Conservation (phyloP, 2,329 filamentous ascomycete species). For the Talaromyces sp. region DNA sequence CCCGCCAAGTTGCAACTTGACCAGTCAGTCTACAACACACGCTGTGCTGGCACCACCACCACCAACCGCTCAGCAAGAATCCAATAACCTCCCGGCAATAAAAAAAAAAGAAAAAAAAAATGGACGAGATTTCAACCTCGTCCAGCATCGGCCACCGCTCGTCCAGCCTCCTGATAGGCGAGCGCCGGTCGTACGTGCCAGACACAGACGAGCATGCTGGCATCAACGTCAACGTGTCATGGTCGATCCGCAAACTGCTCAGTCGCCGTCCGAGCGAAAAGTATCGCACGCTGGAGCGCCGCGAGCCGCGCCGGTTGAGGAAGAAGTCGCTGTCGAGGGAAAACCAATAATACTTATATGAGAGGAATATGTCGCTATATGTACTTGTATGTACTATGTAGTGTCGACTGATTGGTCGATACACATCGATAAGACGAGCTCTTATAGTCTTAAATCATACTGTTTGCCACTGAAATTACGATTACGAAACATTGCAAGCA, state of each 20-base stretch:
- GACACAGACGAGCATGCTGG: neutral
- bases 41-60: conserved; percentile 13
- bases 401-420: neutral
- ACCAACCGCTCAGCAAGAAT: neutral
- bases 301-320: conserved; percentile 26
- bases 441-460: neutral
- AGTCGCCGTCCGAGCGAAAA: conserved; percentile 20
- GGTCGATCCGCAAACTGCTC: conserved; percentile 25
- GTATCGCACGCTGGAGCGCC: conserved; percentile 24
- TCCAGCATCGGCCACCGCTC: conserved; percentile 14
- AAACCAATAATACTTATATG: neutral
- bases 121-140: conserved; percentile 17
- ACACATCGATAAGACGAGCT: neutral
- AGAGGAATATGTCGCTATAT: neutral
- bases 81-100: neutral
- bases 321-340: conserved; percentile 17
- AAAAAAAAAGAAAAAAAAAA: conserved; percentile 4
- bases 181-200: conserved; percentile 8
- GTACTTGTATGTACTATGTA: neutral
- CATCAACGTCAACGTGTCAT: conserved; percentile 13
- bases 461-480: too few species aligned
- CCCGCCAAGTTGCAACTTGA: neutral
- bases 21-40: neutral
- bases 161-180: conserved; percentile 13
- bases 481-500: neutral